Conservation (phyloP, 108 stramenopile species). For the Nitzschia palea region DNA sequence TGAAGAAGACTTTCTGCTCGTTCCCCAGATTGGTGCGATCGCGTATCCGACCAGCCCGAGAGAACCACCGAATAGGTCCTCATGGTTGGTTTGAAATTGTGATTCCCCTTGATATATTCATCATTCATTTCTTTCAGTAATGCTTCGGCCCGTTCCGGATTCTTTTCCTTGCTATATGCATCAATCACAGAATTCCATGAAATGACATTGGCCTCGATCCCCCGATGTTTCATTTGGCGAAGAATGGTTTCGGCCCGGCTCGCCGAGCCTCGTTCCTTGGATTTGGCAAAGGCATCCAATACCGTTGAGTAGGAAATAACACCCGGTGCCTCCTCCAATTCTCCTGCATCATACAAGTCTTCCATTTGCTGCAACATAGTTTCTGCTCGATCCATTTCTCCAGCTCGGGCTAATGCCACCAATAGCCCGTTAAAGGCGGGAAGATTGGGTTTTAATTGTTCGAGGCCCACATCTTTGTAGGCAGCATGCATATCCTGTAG, state of each 20-base stretch:
- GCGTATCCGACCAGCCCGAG: constrained; percentile 21
- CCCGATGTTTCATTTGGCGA: constrained; percentile 28
- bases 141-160: constrained; percentile 31
- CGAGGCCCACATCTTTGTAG: constrained; percentile 24
- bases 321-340: constrained; percentile 62
- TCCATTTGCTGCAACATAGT: constrained; percentile 65
- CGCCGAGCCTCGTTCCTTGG: constrained; percentile 14
- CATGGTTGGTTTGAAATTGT: constrained; percentile 29
- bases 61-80: constrained; percentile 29
- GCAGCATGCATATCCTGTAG: constrained; percentile 50
- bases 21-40: constrained; percentile 19
- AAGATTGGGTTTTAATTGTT: constrained; percentile 23
- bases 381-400: constrained; percentile 40
- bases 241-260: constrained; percentile 26
- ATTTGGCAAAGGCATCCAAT: constrained; percentile 71
- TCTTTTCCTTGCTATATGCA: constrained; percentile 30
- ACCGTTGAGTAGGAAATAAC: constrained; percentile 73
- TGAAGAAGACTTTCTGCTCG: constrained; percentile 41
- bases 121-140: constrained; percentile 38
- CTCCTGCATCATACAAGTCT: constrained; percentile 60
- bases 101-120: constrained; percentile 21
- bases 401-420: constrained; percentile 53
- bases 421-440: constrained; percentile 63
- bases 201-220: constrained; percentile 29
- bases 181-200: constrained; percentile 44